phyloP scores from a whole-genome alignment of 352 stramenopile genomes.

The Phytophthora crassamura region DNA sequence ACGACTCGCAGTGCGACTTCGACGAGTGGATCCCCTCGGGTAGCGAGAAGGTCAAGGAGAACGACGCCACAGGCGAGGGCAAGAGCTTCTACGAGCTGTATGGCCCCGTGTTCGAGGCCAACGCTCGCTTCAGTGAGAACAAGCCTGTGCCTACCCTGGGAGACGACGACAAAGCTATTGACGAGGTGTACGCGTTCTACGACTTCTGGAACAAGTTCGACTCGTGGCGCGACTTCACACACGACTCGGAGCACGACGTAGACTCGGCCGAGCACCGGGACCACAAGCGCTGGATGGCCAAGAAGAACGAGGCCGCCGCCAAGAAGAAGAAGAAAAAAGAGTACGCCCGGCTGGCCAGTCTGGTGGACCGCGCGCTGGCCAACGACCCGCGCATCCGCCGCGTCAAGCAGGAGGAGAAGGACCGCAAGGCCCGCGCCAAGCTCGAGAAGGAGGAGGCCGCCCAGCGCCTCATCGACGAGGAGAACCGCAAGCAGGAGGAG shows the following conservation, averaged over 20 bases:
- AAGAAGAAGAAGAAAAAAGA: constrained; percentile 93
- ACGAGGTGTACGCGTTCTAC: constrained; percentile 84
- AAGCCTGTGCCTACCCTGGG: constrained; percentile 80
- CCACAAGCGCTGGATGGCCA: constrained; percentile 90
- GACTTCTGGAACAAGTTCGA: constrained; percentile 93
- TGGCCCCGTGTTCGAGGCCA: constrained; percentile 75
- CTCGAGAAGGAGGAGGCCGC: constrained; percentile 78
- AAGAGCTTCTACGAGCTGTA: constrained; percentile 91
- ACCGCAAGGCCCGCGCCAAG: constrained; percentile 80
- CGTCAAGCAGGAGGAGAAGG: constrained; percentile 87
- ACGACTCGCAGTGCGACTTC: constrained; percentile 90
- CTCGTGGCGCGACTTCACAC: constrained; percentile 86
- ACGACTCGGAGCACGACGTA: constrained; percentile 88
- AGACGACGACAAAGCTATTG: constrained; percentile 63
- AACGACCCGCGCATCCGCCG: constrained; percentile 80
- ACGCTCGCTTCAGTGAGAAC: constrained; percentile 85
- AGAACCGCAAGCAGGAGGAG: constrained; percentile 70
- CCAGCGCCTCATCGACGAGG: constrained; percentile 72
- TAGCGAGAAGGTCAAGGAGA: constrained; percentile 82
- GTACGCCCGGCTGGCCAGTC: constrained; percentile 79
- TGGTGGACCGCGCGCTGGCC: constrained; percentile 81
- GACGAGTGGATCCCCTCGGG: constrained; percentile 81
- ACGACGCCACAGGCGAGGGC: constrained; percentile 61
- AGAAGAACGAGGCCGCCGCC: constrained; percentile 85
- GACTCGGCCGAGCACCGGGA: constrained; percentile 85